These are phyloP conservation scores for Boletellus deceptivus DNA, from an alignment of 1,284 basidiomycete species.

Conservation along the genomic window DNA sequence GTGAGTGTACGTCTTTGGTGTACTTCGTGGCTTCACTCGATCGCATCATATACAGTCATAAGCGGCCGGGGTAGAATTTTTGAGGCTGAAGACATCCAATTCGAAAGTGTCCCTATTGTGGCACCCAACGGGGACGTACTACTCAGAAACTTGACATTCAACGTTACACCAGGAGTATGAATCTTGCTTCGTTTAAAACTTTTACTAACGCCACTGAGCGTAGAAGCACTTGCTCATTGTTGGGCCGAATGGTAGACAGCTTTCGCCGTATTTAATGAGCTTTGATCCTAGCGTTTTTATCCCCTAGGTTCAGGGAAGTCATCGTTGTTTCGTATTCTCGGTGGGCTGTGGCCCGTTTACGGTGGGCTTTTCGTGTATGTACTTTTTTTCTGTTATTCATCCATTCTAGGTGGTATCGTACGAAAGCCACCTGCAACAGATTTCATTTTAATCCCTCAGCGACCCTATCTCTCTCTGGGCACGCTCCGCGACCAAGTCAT, in stretches of 20 bases:
- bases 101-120: conserved; percentile 92
- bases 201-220: conserved; percentile 1
- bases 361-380: conserved; percentile 40
- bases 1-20: conserved; percentile 55
- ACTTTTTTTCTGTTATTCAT: neutral
- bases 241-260: conserved; percentile 78
- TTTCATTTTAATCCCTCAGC: conserved; percentile 95
- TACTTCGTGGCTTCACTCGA: neutral
- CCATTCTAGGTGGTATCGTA: conserved; percentile 70
- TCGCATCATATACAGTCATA: conserved; percentile 54
- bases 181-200: conserved; percentile 11
- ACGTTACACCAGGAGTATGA: conserved; percentile 82
- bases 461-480: conserved; percentile 91
- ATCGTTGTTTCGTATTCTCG: conserved; percentile 91
- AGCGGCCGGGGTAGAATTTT: conserved; percentile 77
- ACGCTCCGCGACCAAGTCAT: conserved; percentile 92
- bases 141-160: conserved; percentile 82
- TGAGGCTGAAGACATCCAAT: conserved; percentile 86
- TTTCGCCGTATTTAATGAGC: conserved; percentile 3
- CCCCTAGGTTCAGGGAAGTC: conserved; percentile 78
- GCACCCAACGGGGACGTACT: conserved; percentile 96
- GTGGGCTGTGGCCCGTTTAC: conserved; percentile 97
- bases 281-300: neutral
- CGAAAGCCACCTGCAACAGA: conserved; percentile 87
- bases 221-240: conserved; percentile 90